Percentiles rank a stretch among this genome's conserved stretches.
phyloP scores from a whole-genome alignment of 768 basidiomycete species.

The Mycena venus region DNA sequence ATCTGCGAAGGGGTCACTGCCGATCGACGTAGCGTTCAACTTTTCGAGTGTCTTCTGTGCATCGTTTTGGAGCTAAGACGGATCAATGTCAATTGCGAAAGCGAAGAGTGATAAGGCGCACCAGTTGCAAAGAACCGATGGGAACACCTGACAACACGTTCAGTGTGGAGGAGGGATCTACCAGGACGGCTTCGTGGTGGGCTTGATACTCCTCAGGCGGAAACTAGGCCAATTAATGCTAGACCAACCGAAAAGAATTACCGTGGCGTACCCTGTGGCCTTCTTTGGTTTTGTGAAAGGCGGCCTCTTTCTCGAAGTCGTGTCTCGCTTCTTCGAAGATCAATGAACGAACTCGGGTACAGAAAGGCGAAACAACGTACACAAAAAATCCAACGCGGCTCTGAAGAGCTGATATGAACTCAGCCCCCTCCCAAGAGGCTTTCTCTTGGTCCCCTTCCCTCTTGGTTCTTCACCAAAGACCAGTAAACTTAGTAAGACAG shows the following conservation, averaged over 20 bases:
- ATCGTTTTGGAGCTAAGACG: conserved; percentile 76
- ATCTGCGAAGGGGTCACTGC: conserved; percentile 74
- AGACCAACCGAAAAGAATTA: neutral
- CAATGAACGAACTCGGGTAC: conserved; percentile 13
- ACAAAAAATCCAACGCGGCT: conserved; percentile 86
- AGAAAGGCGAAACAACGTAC: conserved; percentile 56
- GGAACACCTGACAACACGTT: conserved; percentile 87
- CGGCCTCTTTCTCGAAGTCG: conserved; percentile 68
- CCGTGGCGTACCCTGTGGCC: conserved; percentile 65
- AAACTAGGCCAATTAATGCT: conserved; percentile 57
- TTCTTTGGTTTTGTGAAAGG: conserved; percentile 70
- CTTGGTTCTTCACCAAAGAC: conserved; percentile 76
- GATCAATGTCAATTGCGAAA: neutral
- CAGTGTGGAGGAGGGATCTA: conserved; percentile 81
- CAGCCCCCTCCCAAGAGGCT: conserved; percentile 81
- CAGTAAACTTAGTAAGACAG: conserved; percentile 68
- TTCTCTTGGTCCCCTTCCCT: conserved; percentile 55
- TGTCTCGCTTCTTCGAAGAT: conserved; percentile 68
- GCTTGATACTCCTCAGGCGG: conserved; percentile 67
- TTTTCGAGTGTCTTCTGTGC: conserved; percentile 79
- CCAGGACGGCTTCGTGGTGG: conserved; percentile 71
- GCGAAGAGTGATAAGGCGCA: conserved; percentile 49
- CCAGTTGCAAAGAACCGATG: conserved; percentile 81
- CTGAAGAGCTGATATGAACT: conserved; percentile 94
- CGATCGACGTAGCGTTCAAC: conserved; percentile 61